Evolutionary conservation across 2,329 filamentous ascomycete species (phyloP).

Genomic region (Neoarthrinium moseri): DNA sequence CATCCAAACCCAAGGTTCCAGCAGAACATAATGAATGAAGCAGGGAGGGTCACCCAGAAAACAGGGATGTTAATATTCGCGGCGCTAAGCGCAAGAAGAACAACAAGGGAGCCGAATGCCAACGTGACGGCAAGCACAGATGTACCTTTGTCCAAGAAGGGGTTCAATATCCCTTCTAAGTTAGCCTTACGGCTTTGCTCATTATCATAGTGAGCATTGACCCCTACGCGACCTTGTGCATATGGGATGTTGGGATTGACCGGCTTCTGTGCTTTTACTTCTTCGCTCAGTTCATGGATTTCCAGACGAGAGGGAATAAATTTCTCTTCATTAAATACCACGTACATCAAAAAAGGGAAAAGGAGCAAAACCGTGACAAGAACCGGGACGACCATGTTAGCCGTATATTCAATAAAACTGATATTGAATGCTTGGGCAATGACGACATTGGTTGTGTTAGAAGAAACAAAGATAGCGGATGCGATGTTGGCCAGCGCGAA

Average conservation of each 20-base stretch:
- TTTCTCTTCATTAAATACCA: constrained; percentile 63
- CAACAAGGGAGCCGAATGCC: constrained; percentile 66
- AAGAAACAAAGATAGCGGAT: constrained; percentile 74
- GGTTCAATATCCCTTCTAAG: constrained; percentile 73
- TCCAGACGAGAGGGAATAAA: constrained; percentile 66
- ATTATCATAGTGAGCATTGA: constrained; percentile 39
- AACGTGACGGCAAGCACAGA: constrained; percentile 63
- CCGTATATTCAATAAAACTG: constrained; percentile 71
- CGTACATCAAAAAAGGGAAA: constrained; percentile 68
- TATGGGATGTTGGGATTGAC: constrained; percentile 73
- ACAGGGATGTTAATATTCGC: constrained; percentile 55
- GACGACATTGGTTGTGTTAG: constrained; percentile 75
- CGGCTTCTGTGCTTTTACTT: constrained; percentile 52
- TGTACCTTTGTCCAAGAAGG: constrained; percentile 66
- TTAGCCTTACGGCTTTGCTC: constrained; percentile 56
- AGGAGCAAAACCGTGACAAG: constrained; percentile 65
- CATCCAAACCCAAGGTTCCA: constrained; percentile 67
- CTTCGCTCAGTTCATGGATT: constrained; percentile 65
- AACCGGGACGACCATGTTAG: constrained; percentile 75
- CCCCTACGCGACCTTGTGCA: constrained; percentile 50
- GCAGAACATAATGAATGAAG: constrained; percentile 65
- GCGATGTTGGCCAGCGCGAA: constrained; percentile 73
- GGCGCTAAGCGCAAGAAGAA: constrained; percentile 65
- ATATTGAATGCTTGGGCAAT: constrained; percentile 71
- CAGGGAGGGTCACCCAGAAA: constrained; percentile 68